These are phyloP conservation scores for Taphrina confusa DNA, from an alignment of 1,139 yeast species.

Conservation along the genomic window DNA sequence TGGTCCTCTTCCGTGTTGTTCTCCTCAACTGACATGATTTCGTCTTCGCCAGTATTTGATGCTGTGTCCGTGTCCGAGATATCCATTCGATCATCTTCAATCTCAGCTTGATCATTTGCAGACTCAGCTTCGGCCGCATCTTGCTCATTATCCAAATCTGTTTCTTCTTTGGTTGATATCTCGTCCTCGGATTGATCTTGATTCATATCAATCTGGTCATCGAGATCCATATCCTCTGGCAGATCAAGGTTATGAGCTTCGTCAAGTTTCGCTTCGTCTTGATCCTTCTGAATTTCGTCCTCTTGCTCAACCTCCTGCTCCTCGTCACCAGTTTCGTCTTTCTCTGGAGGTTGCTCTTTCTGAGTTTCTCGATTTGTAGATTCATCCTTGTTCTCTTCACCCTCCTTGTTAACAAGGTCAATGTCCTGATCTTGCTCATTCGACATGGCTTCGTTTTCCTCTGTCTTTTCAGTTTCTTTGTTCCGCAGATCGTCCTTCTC, in stretches of 20 bases:
- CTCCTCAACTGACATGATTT: slow-evolving; percentile 40
- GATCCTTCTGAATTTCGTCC: slow-evolving; percentile 44
- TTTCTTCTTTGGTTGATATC: slow-evolving; percentile 28
- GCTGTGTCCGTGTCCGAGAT: slow-evolving; percentile 40
- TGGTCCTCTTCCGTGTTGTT: slow-evolving; percentile 56
- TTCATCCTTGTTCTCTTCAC: slow-evolving; percentile 50
- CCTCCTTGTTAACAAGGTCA: slow-evolving; percentile 81
- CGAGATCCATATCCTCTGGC: slow-evolving; percentile 71
- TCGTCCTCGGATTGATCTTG: slow-evolving; percentile 43
- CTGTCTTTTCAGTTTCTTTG: slow-evolving; percentile 64
- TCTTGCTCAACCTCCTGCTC: slow-evolving; percentile 46
- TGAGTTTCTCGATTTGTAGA: slow-evolving; percentile 35
- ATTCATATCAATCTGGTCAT: slow-evolving; percentile 43
- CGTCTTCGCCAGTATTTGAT: slow-evolving; percentile 20
- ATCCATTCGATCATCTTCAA: slow-evolving; percentile 51
- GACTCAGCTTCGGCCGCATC: slow-evolving; percentile 54
- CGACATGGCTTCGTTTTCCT: slow-evolving; percentile 65
- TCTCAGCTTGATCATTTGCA: slow-evolving; percentile 53
- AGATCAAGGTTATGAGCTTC: slow-evolving; percentile 78
- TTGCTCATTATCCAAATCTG: slow-evolving; percentile 4
- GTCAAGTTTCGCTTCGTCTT: slow-evolving; percentile 56
- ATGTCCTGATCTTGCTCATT: slow-evolving; percentile 60
- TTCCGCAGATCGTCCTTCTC: slow-evolving; percentile 75
- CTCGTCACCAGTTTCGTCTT: slow-evolving; percentile 55
- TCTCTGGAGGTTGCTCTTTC: slow-evolving; percentile 4